A percentile compares a stretch with the other conserved stretches of the same genome.
These are phyloP conservation scores for Corylus heterophylla DNA, from an alignment of 306 rosid species.

Conservation along the genomic window DNA sequence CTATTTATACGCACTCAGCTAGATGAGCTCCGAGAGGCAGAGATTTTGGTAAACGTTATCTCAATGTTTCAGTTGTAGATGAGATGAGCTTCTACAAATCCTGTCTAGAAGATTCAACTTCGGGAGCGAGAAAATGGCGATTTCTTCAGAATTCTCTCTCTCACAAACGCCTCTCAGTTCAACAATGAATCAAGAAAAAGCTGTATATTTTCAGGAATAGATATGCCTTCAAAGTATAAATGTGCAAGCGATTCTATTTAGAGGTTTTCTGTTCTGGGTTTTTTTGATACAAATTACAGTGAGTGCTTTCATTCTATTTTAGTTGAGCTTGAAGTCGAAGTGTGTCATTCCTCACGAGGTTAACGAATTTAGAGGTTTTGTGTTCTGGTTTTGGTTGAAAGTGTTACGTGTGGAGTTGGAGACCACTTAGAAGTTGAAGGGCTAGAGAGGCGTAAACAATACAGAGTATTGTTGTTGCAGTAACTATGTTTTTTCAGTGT, in stretches of 20 bases:
- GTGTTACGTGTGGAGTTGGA: background rate
- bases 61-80: too few species aligned
- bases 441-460: too few species aligned
- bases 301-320: background rate
- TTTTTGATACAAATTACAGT: too few species aligned
- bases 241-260: background rate
- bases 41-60: too few species aligned
- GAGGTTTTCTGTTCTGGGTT: slow-evolving; percentile 1
- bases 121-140: background rate
- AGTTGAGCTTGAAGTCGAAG: background rate
- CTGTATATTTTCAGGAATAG: background rate
- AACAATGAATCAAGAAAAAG: background rate
- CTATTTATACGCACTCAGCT: too few species aligned
- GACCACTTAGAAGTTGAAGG: too few species aligned
- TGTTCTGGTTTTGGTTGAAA: slow-evolving; percentile 14
- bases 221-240: background rate
- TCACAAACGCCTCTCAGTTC: too few species aligned
- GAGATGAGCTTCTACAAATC: too few species aligned
- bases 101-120: too few species aligned
- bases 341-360: background rate
- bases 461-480: too few species aligned
- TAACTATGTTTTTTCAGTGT: too few species aligned
- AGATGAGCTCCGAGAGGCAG: too few species aligned
- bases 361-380: background rate
- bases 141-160: background rate